phyloP scores from a whole-genome alignment of 768 basidiomycete genomes.

The Pleurotus sapidus region DNA sequence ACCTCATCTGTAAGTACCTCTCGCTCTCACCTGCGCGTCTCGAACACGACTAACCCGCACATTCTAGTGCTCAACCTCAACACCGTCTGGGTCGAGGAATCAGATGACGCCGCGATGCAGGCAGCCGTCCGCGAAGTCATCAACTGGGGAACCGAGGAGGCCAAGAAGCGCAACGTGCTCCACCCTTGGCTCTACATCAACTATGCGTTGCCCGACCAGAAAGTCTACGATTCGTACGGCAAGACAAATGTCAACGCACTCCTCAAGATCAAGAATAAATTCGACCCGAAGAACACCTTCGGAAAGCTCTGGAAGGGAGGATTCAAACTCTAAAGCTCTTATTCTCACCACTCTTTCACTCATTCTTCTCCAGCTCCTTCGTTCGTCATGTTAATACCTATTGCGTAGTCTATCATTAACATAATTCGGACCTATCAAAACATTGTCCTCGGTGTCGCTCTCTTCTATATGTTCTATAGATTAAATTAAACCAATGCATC shows the following conservation, averaged over 20 bases:
- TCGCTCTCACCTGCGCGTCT: too few relatives aligned
- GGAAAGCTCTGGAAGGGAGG: conserved; percentile 1
- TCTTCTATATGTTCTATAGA: too few relatives aligned
- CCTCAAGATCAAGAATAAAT: not conserved
- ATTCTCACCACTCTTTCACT: not conserved
- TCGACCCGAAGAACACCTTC: not conserved
- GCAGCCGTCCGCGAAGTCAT: conserved; percentile 1
- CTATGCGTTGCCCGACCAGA: conserved; percentile 6
- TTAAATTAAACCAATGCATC: too few relatives aligned
- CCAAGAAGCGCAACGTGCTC: conserved; percentile 1
- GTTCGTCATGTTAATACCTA: too few relatives aligned
- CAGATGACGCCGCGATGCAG: conserved; percentile 7
- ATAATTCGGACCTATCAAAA: too few relatives aligned
- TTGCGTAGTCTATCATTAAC: too few relatives aligned
- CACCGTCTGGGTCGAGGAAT: conserved; percentile 10
- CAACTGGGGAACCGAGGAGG: conserved; percentile 5
- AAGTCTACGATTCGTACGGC: conserved; percentile 6
- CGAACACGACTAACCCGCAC: not conserved
- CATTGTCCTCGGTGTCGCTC: too few relatives aligned
- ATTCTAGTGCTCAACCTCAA: not conserved
- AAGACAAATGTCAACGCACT: not conserved
- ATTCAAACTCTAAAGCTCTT: not conserved
- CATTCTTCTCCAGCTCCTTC: not conserved
- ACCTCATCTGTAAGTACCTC: conserved; percentile 10
- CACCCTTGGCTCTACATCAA: conserved; percentile 11